These are phyloP conservation scores for Trametes elegans DNA, from an alignment of 768 basidiomycete species.

Conservation along the genomic window DNA sequence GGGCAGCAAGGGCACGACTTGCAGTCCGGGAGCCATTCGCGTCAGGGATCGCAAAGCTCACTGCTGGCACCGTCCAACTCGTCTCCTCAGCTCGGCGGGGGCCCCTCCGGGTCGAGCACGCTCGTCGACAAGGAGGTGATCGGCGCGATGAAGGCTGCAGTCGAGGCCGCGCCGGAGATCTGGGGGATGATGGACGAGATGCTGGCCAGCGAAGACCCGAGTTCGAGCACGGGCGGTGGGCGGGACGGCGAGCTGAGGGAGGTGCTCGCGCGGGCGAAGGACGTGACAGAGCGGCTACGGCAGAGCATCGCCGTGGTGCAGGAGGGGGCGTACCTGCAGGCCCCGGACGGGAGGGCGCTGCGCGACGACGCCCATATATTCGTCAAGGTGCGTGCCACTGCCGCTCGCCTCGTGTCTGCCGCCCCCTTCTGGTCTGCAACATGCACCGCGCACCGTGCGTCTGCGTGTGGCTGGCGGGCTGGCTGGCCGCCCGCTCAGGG, in stretches of 20 bases:
- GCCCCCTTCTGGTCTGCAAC: background rate
- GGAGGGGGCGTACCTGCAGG: constrained; percentile 43
- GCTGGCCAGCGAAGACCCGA: constrained; percentile 48
- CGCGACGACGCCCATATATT: constrained; percentile 80
- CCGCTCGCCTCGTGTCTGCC: constrained; percentile 14
- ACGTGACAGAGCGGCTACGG: constrained; percentile 60
- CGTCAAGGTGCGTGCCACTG: constrained; percentile 59
- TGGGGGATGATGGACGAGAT: constrained; percentile 82
- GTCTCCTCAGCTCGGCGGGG: constrained; percentile 45
- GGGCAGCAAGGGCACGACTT: constrained; percentile 17
- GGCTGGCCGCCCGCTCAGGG: background rate
- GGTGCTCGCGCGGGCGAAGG: constrained; percentile 58
- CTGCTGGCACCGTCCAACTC: constrained; percentile 40
- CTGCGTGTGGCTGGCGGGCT: too few relatives aligned
- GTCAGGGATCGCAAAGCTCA: constrained; percentile 43
- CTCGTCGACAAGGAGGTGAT: constrained; percentile 78
- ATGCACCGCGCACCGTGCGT: background rate
- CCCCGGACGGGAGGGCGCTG: constrained; percentile 56
- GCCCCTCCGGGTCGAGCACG: constrained; percentile 52
- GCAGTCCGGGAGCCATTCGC: constrained; percentile 39
- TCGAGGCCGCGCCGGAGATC: constrained; percentile 75
- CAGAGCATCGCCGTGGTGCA: constrained; percentile 58
- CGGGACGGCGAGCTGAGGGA: constrained; percentile 49
- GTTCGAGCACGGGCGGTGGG: constrained; percentile 23
- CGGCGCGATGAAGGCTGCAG: constrained; percentile 73